A percentile compares a stretch with the other conserved stretches of the same genome.
Conservation (phyloP, 495 filamentous ascomycete species). For the Penicillium psychrofluorescens region DNA sequence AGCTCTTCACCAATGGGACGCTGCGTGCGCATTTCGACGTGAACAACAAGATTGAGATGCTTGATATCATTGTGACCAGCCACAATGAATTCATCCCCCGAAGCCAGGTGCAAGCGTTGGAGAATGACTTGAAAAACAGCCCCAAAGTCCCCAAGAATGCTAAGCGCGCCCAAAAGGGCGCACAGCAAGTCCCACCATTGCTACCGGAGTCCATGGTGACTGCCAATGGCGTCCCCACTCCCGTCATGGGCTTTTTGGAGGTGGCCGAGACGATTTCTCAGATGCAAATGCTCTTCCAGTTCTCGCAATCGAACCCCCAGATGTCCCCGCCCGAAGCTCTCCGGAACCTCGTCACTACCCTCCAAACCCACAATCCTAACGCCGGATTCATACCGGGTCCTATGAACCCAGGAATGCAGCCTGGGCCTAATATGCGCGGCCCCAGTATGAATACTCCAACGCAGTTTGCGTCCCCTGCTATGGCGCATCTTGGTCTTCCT, state of each 20-base stretch:
- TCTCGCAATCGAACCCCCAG: conserved; percentile 49
- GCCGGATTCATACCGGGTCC: conserved; percentile 19
- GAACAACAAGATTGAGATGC: conserved; percentile 63
- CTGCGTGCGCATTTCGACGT: conserved; percentile 60
- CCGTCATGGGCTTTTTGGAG: conserved; percentile 63
- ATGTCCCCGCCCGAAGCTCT: conserved; percentile 55
- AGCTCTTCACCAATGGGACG: conserved; percentile 58
- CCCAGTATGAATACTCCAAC: conserved; percentile 32
- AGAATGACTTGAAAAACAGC: conserved; percentile 60
- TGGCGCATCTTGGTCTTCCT: conserved; percentile 42
- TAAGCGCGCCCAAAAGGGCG: conserved; percentile 45
- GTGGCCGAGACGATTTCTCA: conserved; percentile 68
- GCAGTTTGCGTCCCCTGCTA: conserved; percentile 46
- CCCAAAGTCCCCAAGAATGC: conserved; percentile 58
- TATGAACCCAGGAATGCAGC: conserved; percentile 35
- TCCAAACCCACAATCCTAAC: conserved; percentile 28
- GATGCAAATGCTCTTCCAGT: conserved; percentile 62
- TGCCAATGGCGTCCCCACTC: conserved; percentile 47
- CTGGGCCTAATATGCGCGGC: conserved; percentile 24
- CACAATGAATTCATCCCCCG: conserved; percentile 67
- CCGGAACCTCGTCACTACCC: conserved; percentile 47
- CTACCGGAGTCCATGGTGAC: conserved; percentile 60
- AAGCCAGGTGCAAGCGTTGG: conserved; percentile 35
- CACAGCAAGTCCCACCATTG: conserved; percentile 41
- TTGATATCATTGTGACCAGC: conserved; percentile 56